Evolutionary conservation across 2,329 filamentous ascomycete species (phyloP).

Genomic region (Apiospora saccharicola): DNA sequence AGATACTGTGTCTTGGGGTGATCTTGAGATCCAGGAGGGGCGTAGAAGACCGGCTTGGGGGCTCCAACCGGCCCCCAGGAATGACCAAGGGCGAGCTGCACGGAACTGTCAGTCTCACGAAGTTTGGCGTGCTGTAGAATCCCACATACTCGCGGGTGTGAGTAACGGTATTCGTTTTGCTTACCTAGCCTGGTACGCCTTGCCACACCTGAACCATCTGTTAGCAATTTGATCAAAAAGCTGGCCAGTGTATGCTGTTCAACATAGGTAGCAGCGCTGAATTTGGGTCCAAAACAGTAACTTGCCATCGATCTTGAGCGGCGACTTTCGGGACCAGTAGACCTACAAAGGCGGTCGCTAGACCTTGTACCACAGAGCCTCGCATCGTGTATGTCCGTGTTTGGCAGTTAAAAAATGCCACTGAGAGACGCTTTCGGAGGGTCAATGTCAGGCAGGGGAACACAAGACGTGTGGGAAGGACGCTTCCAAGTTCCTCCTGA

Average conservation of each 20-base stretch:
- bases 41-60: constrained; percentile 21
- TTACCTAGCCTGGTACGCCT: constrained; percentile 25
- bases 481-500: neutral
- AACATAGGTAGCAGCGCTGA: neutral
- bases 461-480: neutral
- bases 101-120: neutral
- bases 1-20: constrained; percentile 55
- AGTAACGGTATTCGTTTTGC: neutral
- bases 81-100: neutral
- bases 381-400: neutral
- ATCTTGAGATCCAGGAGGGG: constrained; percentile 53
- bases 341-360: neutral
- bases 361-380: neutral
- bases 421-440: neutral
- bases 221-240: neutral
- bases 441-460: neutral
- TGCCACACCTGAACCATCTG: constrained; percentile 25
- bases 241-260: neutral
- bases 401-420: neutral
- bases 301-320: constrained; percentile 18
- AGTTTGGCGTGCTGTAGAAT: constrained; percentile 7
- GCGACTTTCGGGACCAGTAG: neutral
- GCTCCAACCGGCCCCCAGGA: constrained; percentile 22
- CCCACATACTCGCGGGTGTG: constrained; percentile 28
- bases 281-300: neutral